These are phyloP conservation scores for Gossypium davidsonii DNA, from an alignment of 441 rosid species.

Conservation along the genomic window DNA sequence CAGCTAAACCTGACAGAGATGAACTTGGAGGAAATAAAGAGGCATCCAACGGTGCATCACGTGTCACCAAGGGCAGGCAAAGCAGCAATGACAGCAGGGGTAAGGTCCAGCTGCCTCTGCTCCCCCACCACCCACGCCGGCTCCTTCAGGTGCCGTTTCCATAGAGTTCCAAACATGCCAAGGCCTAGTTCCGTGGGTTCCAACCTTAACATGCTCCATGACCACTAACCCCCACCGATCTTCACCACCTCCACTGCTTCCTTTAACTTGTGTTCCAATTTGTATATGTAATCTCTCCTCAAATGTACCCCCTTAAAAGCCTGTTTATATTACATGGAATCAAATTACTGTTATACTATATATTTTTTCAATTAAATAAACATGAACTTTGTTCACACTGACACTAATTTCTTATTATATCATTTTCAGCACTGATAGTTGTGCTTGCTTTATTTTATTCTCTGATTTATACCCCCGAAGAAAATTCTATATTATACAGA, in stretches of 20 bases:
- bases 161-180: neutral
- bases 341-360: neutral
- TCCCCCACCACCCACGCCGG: conserved; percentile 22
- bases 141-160: conserved; percentile 23
- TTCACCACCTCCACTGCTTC: too few species aligned
- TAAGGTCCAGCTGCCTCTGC: conserved; percentile 17
- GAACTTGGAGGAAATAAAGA: neutral
- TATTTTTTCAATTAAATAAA: neutral
- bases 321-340: neutral
- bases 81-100: neutral
- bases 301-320: neutral
- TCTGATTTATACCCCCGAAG: too few species aligned
- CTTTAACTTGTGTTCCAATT: neutral
- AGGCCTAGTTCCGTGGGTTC: conserved; percentile 12
- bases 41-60: conserved; percentile 6
- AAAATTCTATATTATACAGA: too few species aligned
- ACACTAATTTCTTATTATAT: too few species aligned
- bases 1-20: neutral
- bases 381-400: neutral
- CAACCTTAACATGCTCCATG: neutral
- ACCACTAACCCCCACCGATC: neutral
- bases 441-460: too few species aligned
- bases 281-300: neutral
- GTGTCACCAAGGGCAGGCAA: neutral
- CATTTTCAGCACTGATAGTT: too few species aligned